phyloP scores from a whole-genome alignment of 208 protist genomes.

The Polymyxa betae region DNA sequence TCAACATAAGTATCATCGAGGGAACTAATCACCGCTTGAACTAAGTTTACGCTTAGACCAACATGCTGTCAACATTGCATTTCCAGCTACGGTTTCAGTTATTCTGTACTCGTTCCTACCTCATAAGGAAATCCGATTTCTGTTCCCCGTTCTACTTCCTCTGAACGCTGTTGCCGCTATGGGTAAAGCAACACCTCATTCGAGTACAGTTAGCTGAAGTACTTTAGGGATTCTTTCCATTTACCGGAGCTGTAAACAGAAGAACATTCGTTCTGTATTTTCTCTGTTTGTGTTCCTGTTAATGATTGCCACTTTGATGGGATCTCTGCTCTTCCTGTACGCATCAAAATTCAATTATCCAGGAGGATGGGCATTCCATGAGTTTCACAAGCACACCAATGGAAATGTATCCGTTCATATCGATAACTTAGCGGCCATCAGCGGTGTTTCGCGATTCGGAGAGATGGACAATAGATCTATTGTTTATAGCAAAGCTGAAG shows the following conservation, averaged over 20 bases:
- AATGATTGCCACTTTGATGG: background rate
- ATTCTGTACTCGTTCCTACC: conserved; percentile 58
- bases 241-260: background rate
- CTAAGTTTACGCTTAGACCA: too few relatives aligned
- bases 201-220: too few relatives aligned
- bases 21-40: too few relatives aligned
- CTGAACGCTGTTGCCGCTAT: conserved; percentile 30
- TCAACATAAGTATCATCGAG: too few relatives aligned
- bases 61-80: background rate
- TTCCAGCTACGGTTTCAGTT: conserved; percentile 18
- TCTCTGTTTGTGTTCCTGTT: background rate
- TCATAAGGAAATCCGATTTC: conserved; percentile 59
- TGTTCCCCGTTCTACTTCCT: conserved; percentile 40
- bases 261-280: background rate
- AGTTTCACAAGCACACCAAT: background rate
- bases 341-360: background rate
- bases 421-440: background rate
- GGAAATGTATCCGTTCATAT: background rate
- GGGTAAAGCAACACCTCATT: background rate
- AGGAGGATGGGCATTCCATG: background rate
- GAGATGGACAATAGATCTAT: background rate
- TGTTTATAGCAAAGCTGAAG: background rate
- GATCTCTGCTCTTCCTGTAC: background rate
- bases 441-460: background rate
- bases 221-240: too few relatives aligned